Evolutionary conservation across 163 green algal species (phyloP).

Genomic region (Chlamydomonas reinhardtii): DNA sequence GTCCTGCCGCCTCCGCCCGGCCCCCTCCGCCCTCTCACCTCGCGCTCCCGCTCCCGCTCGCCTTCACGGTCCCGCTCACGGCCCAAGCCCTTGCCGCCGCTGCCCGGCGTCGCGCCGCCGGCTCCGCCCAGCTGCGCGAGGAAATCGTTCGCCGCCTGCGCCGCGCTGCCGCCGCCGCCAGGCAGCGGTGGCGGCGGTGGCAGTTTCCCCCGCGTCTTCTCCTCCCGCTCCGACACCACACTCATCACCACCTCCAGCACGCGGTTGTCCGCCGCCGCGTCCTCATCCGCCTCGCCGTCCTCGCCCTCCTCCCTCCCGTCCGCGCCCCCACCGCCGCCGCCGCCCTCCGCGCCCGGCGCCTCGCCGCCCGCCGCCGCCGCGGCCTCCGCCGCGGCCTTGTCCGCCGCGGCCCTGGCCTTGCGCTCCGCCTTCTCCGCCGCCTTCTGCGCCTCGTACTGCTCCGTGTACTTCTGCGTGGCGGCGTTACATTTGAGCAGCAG

Average conservation of each 20-base stretch:
- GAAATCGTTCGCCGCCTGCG: conserved; percentile 33
- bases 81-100: background rate
- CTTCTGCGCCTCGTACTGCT: conserved; percentile 61
- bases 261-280: conserved; percentile 33
- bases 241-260: conserved; percentile 70
- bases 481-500: conserved; percentile 72
- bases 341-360: background rate
- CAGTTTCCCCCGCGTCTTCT: conserved; percentile 26
- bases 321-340: background rate
- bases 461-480: conserved; percentile 73
- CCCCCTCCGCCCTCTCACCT: conserved; percentile 21
- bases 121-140: conserved; percentile 21
- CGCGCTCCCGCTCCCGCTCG: conserved; percentile 19
- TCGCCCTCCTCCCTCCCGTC: conserved; percentile 9
- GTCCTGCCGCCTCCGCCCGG: no score
- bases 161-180: background rate
- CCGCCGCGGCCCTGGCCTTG: conserved; percentile 18
- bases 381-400: background rate
- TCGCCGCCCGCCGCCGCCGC: conserved; percentile 14
- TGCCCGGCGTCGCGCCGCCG: background rate
- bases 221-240: conserved; percentile 67
- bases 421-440: conserved; percentile 41
- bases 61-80: background rate
- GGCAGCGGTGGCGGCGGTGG: conserved; percentile 49
- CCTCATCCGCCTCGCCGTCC: conserved; percentile 50